Evolutionary conservation across 2,329 filamentous ascomycete genomes (phyloP).

Genomic region (Trichoderma hamatum): DNA sequence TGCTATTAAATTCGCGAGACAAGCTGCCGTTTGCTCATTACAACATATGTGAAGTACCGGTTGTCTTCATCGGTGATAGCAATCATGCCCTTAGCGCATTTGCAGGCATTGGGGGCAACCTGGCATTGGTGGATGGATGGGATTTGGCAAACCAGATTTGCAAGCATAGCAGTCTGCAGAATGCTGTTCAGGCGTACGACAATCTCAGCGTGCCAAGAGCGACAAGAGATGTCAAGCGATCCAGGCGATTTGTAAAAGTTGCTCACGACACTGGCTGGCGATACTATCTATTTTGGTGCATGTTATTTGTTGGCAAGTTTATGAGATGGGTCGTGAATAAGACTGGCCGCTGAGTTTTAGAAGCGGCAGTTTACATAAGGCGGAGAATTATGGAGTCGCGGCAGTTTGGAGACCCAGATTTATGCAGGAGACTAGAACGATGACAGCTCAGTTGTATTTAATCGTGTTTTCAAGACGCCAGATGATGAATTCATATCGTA

Average conservation of each 20-base stretch:
- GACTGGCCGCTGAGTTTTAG: slow-evolving; percentile 1
- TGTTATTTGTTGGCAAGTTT: slow-evolving; percentile 30
- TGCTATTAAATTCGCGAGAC: slow-evolving; percentile 43
- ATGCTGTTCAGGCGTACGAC: slow-evolving; percentile 41
- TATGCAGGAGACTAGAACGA: neutral
- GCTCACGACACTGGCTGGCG: slow-evolving; percentile 27
- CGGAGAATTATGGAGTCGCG: neutral
- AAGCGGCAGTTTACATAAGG: neutral
- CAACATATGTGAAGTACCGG: slow-evolving; percentile 30
- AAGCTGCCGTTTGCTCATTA: slow-evolving; percentile 49
- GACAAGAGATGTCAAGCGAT: slow-evolving; percentile 30
- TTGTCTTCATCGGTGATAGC: slow-evolving; percentile 53
- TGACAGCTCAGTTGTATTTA: neutral
- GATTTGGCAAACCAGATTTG: slow-evolving; percentile 50
- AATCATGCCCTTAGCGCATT: slow-evolving; percentile 56
- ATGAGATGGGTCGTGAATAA: slow-evolving; percentile 31
- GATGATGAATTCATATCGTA: neutral
- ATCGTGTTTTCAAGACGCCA: neutral
- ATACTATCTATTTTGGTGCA: slow-evolving; percentile 29
- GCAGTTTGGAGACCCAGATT: neutral
- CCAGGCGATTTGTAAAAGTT: slow-evolving; percentile 29
- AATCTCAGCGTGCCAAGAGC: slow-evolving; percentile 39
- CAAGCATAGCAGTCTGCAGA: slow-evolving; percentile 31
- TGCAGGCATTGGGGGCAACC: slow-evolving; percentile 52
- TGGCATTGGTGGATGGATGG: slow-evolving; percentile 52